These are phyloP conservation scores for Grosmannia serpens DNA, from an alignment of 2,329 filamentous ascomycete genomes.

Conservation along the genomic window DNA sequence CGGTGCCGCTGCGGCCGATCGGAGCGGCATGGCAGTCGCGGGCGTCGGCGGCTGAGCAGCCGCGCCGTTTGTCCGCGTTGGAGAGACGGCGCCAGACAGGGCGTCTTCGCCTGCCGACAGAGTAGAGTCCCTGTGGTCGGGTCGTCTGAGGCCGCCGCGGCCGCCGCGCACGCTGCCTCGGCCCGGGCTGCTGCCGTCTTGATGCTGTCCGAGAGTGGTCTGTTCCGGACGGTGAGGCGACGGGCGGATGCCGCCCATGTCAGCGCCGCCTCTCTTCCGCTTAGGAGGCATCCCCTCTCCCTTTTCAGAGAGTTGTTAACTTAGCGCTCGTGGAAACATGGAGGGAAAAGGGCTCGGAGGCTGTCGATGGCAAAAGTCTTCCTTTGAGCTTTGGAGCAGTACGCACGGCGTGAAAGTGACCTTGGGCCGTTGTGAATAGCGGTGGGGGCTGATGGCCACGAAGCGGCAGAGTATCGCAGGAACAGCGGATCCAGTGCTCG, in stretches of 20 bases:
- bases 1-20: not conserved
- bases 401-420: not conserved
- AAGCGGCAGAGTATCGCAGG: not conserved
- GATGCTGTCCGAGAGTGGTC: slow-evolving; percentile 39
- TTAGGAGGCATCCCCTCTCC: slow-evolving; percentile 40
- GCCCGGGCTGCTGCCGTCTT: slow-evolving; percentile 18
- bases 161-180: slow-evolving; percentile 32
- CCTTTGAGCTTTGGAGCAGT: not conserved
- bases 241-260: slow-evolving; percentile 37
- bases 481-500: not conserved
- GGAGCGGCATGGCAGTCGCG: not conserved
- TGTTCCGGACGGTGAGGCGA: slow-evolving; percentile 52
- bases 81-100: slow-evolving; percentile 4
- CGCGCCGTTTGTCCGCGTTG: not conserved
- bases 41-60: not conserved
- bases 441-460: not conserved
- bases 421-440: not conserved
- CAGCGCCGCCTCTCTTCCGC: slow-evolving; percentile 44
- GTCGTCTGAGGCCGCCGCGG: slow-evolving; percentile 27
- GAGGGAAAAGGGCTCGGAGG: not conserved
- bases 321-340: not conserved
- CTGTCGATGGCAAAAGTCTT: not conserved
- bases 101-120: slow-evolving; percentile 17
- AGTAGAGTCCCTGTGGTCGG: slow-evolving; percentile 41
- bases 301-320: slow-evolving; percentile 2